Base-by-base conservation (phyloP, 768 basidiomycete species). In the Rhodosporidiobolus odoratus region DNA sequence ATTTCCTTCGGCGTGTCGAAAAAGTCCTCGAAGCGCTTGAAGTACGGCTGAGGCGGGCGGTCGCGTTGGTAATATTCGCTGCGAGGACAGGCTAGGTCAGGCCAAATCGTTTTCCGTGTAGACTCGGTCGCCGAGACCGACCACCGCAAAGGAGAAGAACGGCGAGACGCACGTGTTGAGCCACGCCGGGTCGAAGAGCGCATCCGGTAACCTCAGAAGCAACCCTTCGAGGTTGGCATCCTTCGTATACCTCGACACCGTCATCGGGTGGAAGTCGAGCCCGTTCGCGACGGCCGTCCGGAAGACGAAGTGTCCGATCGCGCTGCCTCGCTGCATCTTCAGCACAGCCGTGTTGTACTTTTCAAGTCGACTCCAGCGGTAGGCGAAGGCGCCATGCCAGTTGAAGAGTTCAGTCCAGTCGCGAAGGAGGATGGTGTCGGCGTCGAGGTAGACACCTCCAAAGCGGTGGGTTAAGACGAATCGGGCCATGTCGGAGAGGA, bases 331-430 rank as follows among this genome's bases (percentile, higher is more conserved):
- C 85, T 95, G 92, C 82, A 99, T 83, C 78, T 88, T 91, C 69
- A 99, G 84, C 17, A 98, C 92, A 3, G 96, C 94, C 19, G 95
- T 98, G 83, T 98, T 97, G 80, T 97, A 97, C 78, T 88, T 90
- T 77, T 89, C 86, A 71, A 94, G 82, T 58, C 91, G 87, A 30
- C 90, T 91, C 95, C 95, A 99, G 4, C 95, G 85, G 79, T 97
- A 98, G 13, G 95, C 94, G 76, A 96, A 99, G 25, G 93, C 92
- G 47, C 94, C 94, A 76, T 88, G 87, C 89, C 91, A 96, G 37
- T 91, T 92, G 92, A 92, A 97, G 9, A 99, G 82, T 75, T 98
- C 95, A 78, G 96, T 94, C 96, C 96, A 99, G 77, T 99, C 95
- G 30, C 96, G 88, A 40, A 99, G 81, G 75, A 99, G 87, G 73